Percentiles rank a stretch among this genome's conserved stretches.
phyloP scores from a whole-genome alignment of 768 basidiomycete species.

The Lyophyllum decastes region DNA sequence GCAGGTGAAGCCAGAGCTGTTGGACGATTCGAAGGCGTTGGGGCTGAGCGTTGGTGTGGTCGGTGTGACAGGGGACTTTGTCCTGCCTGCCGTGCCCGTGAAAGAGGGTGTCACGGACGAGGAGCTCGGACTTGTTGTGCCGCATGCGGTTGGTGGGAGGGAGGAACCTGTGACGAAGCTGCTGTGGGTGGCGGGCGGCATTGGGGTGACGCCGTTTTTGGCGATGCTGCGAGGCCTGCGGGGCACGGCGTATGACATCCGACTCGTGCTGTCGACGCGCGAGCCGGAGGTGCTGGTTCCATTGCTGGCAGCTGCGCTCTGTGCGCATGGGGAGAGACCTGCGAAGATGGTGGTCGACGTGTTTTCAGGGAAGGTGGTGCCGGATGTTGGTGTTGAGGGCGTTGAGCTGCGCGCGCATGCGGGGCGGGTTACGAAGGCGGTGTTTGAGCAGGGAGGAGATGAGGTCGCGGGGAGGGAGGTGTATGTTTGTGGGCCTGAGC shows the following conservation, averaged over 20 bases:
- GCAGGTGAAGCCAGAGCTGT: constrained; percentile 38
- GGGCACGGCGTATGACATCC: constrained; percentile 36
- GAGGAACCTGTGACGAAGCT: constrained; percentile 26
- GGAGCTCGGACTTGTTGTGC: constrained; percentile 17
- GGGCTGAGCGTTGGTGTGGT: constrained; percentile 45
- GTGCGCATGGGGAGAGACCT: constrained; percentile 8
- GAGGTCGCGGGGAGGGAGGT: constrained; percentile 26
- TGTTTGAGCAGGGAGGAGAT: constrained; percentile 17
- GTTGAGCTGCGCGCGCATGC: constrained; percentile 16
- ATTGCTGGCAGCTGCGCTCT: constrained; percentile 36
- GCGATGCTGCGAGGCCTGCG: constrained; percentile 40
- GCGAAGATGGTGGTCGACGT: constrained; percentile 36
- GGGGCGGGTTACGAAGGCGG: constrained; percentile 23
- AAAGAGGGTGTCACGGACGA: constrained; percentile 5
- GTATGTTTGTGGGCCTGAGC: constrained; percentile 53
- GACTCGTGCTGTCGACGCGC: constrained; percentile 49
- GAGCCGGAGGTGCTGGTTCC: constrained; percentile 54
- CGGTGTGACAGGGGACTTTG: constrained; percentile 57
- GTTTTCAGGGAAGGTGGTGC: constrained; percentile 30
- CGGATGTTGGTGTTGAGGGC: constrained; percentile 7
- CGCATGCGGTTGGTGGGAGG: not conserved
- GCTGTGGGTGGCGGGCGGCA: constrained; percentile 66
- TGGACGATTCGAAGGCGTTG: constrained; percentile 40
- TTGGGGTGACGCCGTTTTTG: constrained; percentile 67
- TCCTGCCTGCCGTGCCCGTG: constrained; percentile 25